Base-by-base conservation (phyloP, 495 filamentous ascomycete genomes). In the Entonaema liquescens region DNA sequence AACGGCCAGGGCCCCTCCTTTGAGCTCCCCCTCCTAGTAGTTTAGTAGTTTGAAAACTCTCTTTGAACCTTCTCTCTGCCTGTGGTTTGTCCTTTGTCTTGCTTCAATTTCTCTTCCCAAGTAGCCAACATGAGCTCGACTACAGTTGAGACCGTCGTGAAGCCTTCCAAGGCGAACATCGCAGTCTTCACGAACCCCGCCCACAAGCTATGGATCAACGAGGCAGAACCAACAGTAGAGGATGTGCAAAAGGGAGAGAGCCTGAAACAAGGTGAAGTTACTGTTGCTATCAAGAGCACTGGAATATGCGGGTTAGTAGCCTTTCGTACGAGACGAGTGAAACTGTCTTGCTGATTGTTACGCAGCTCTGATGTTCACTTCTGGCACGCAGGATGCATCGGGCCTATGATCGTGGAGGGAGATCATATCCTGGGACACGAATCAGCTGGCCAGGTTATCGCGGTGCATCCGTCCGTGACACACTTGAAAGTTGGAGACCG, bases 391-490 rank as follows among this genome's bases (percentile, higher is more conserved):
- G 93, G 93, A 68, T 92, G 90, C 80, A 97, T 98, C 75, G 94
- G 94, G 13, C 94, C 94, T 59, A 98, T 97, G 94, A 90, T 97
- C 68, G 93, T 98, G 29, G 86, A 85, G 59, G 90, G 87, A 70
- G 90, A 92, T 76, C 94, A 97, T 76, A 92, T 97, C 74, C 89
- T 98, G 31, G 94, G 94, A 68, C 94, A 97, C 84, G 94, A 97
- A 83, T 96, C 94, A 47, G 91, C 93, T 29, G 94, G 93, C 64
- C 88, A 92, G 73, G 79, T 97, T 59, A 84, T 97, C 68, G 90
- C 93, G 7, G 90, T 90, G 42, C 93, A 94, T 66, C 88, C 93
- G 61, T 89, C 87, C 11, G 93, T 97, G 49, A 93, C 83, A 21
- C 79, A 81, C 70, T 86, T 96, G 74, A 87, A 92, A 74, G 84